These are phyloP conservation scores for Posidonia oceanica DNA, from an alignment of 116 monocot genomes.

Conservation along the genomic window DNA sequence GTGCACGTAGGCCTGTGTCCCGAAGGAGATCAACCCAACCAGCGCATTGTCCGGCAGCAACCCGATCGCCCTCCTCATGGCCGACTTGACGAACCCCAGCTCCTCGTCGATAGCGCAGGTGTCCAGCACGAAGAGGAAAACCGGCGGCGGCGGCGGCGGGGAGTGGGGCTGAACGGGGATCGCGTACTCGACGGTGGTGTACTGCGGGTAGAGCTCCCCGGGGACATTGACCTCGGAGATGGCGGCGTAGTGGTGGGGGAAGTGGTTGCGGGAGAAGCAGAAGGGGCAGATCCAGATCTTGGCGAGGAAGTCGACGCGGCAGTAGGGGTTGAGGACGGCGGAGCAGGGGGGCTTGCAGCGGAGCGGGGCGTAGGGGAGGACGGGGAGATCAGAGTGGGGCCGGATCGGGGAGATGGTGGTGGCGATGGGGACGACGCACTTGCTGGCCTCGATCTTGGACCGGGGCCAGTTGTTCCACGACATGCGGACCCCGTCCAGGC, in stretches of 20 bases:
- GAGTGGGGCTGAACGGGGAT: constrained; percentile 17
- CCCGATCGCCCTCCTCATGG: constrained; percentile 76
- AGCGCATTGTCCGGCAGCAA: constrained; percentile 83
- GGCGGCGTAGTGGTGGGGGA: constrained; percentile 66
- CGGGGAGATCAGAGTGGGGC: constrained; percentile 20
- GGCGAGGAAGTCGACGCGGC: constrained; percentile 74
- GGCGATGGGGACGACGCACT: constrained; percentile 78
- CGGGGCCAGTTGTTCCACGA: constrained; percentile 88
- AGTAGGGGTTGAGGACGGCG: constrained; percentile 72
- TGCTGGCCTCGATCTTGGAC: constrained; percentile 81
- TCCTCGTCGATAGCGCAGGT: constrained; percentile 95
- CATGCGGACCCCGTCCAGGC: constrained; percentile 79
- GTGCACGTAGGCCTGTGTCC: constrained; percentile 96
- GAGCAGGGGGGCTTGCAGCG: constrained; percentile 88
- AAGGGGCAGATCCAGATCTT: constrained; percentile 99
- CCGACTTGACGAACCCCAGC: constrained; percentile 64
- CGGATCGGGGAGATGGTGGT: constrained; percentile 70
- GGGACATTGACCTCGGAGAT: constrained; percentile 75
- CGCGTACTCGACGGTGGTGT: constrained; percentile 78
- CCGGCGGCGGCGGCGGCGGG: constrained; percentile 36
- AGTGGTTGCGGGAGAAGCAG: constrained; percentile 92
- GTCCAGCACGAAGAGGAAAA: constrained; percentile 88
- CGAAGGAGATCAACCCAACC: constrained; percentile 83
- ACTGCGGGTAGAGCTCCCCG: constrained; percentile 84
- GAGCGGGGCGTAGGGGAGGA: constrained; percentile 83